Evolutionary conservation across 1,284 basidiomycete species (phyloP), one percentile per base, ranked within the genome.

Genomic region (Termitomyces sp.): DNA sequence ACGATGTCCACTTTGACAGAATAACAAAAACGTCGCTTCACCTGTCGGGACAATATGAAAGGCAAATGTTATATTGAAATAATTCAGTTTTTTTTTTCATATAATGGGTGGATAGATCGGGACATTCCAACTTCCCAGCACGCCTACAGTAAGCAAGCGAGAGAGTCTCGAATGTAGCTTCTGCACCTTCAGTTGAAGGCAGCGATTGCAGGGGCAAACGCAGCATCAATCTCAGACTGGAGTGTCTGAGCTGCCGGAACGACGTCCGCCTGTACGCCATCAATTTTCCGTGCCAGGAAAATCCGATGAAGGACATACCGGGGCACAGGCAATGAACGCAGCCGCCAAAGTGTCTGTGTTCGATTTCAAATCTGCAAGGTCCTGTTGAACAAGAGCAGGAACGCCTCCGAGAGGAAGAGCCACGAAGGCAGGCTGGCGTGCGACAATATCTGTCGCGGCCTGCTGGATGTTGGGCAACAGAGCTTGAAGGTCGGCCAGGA

Each of bases 381-480:
- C 67, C 41, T 61, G 54, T 28, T 61, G 58, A 31, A 68, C 60
- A 51, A 68, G 58, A n/a, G 63, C 64, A n/a, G 62, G 39, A 34
- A 67, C n/a, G 7, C 64, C 66, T 21, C 59, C 60, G 40, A 68
- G 48, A 38, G 64, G 64, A 33, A 66, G 58, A 10, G 63, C 62
- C 9, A 51, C 41, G 31, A 68, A 64, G 6, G 62, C 58, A 13
- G 64, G 24, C 33, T 62, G 50, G 50, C 64, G 61, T 5, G 42
- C 41, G n/a, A 60, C 54, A 43, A 68, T 59, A 15, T 28, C 41
- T 0, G 33, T 40, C 10, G 63, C 50, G 4, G 62, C 57, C 36
- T 61, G 40, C 1, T 62, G 28, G 30, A 68, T 64, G 26, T 51
- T 60, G 9, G 65, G 62, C 36, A 61, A 55, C 44, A 68, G 47